phyloP scores from a whole-genome alignment of 106 monocot genomes.

The Xerophyta viscosa region DNA sequence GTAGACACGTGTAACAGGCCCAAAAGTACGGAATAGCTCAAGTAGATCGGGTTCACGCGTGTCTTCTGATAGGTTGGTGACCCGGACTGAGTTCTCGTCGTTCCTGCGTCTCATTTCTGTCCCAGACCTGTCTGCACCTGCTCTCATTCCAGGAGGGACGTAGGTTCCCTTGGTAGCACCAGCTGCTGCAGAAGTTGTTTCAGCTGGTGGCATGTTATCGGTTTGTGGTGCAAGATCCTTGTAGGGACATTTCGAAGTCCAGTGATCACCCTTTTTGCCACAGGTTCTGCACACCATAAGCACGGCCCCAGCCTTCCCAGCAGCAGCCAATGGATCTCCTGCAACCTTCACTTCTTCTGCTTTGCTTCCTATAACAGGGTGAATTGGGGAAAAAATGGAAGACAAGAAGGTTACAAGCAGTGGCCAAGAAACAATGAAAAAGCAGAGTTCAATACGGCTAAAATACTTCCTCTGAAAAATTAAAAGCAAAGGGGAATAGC shows the following conservation, averaged over 20 bases:
- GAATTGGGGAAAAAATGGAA: too few species aligned
- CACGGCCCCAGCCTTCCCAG: conserved; percentile 44
- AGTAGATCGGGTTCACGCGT: conserved; percentile 83
- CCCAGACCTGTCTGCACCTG: conserved; percentile 29
- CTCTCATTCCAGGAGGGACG: conserved; percentile 60
- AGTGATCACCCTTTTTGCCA: conserved; percentile 84
- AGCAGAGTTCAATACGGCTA: too few species aligned
- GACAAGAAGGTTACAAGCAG: too few species aligned
- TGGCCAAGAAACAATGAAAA: too few species aligned
- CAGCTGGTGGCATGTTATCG: conserved; percentile 47
- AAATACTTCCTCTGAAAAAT: too few species aligned
- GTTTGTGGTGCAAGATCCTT: conserved; percentile 68
- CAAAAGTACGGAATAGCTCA: conserved; percentile 85
- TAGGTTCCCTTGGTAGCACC: conserved; percentile 36
- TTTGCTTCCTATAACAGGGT: conserved; percentile 47
- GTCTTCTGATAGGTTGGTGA: conserved; percentile 87
- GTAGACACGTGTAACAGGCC: conserved; percentile 70
- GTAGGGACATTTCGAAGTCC: conserved; percentile 88
- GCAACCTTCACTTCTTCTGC: conserved; percentile 45
- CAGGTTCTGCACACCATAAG: conserved; percentile 89
- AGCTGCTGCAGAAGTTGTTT: conserved; percentile 13
- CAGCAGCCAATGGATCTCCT: conserved; percentile 48
- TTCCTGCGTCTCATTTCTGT: conserved; percentile 70
- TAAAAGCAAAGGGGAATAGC: too few species aligned
- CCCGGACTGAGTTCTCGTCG: conserved; percentile 89